These are phyloP conservation scores for Lizonia empirigonia DNA, from an alignment of 2,329 filamentous ascomycete genomes.

Conservation along the genomic window DNA sequence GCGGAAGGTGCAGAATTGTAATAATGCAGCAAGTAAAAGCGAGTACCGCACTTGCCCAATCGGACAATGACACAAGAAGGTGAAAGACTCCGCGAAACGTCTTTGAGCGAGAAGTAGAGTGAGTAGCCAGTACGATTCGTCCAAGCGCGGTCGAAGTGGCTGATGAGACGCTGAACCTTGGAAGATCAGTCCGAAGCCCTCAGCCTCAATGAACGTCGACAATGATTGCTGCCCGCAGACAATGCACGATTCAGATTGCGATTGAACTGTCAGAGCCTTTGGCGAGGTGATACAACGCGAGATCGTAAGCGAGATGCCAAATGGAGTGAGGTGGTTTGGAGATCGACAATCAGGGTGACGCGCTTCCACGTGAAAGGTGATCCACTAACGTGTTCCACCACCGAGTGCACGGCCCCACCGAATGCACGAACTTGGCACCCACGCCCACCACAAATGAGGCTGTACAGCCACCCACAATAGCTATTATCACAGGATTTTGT, in stretches of 20 bases:
- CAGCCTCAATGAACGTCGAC: constrained; percentile 3
- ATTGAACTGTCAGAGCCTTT: not conserved
- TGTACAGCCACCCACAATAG: no score
- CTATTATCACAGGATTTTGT: no score
- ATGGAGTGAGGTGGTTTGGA: constrained; percentile 16
- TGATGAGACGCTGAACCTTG: constrained; percentile 1
- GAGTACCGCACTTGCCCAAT: constrained; percentile 4
- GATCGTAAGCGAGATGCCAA: constrained; percentile 17
- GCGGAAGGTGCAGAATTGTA: constrained; percentile 18
- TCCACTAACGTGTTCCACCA: not conserved
- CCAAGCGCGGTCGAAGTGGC: not conserved
- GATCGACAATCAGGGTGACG: constrained; percentile 15
- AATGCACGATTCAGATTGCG: constrained; percentile 8
- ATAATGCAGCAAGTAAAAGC: constrained; percentile 13
- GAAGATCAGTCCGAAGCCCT: constrained; percentile 1
- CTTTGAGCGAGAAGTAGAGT: constrained; percentile 1
- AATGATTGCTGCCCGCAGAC: constrained; percentile 15
- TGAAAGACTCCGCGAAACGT: not conserved
- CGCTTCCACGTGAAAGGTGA: constrained; percentile 15
- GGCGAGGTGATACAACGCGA: constrained; percentile 18
- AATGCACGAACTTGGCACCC: no score
- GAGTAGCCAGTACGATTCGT: not conserved
- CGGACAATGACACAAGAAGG: not conserved
- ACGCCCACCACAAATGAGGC: no score
- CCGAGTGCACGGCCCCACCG: no score